Percentiles rank a stretch among this genome's conserved stretches.
Evolutionary conservation across 78 protist species (phyloP).

Genomic region (Polysphondylium violaceum): DNA sequence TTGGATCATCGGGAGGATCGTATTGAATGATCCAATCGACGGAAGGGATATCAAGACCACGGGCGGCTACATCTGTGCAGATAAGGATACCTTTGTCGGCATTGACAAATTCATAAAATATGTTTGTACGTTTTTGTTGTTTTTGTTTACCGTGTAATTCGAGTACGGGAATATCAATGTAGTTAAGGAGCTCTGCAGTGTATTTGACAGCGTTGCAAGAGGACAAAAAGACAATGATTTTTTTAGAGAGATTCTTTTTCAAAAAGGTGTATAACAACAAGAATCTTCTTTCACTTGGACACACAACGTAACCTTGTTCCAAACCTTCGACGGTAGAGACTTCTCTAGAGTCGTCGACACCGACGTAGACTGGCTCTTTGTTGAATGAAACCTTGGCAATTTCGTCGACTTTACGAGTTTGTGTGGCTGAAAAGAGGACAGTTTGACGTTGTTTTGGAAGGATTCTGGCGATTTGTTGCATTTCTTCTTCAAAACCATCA

Average conservation of each 20-base stretch:
- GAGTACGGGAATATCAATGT: constrained; percentile 97
- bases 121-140: constrained; percentile 98
- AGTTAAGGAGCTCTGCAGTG: constrained; percentile 98
- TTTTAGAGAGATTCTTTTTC: constrained; percentile 94
- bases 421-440: constrained; percentile 98
- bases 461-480: constrained; percentile 93
- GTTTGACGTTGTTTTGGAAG: constrained; percentile 97
- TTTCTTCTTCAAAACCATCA: constrained; percentile 97
- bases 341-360: constrained; percentile 88
- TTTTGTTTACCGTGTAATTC: constrained; percentile 98
- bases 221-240: constrained; percentile 94
- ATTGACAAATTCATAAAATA: constrained; percentile 98
- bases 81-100: constrained; percentile 96
- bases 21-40: constrained; percentile 99
- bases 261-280: constrained; percentile 97
- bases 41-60: constrained; percentile 99
- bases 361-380: constrained; percentile 88
- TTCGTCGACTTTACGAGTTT: constrained; percentile 95
- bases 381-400: constrained; percentile 93
- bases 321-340: constrained; percentile 88
- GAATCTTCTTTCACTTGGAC: constrained; percentile 94
- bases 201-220: constrained; percentile 94
- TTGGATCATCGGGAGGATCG: constrained; percentile 99
- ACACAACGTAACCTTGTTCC: constrained; percentile 98
- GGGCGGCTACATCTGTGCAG: constrained; percentile 99